These are phyloP conservation scores for Emmonsiellopsis sp. DNA, from an alignment of 2,329 filamentous ascomycete genomes.

Conservation along the genomic window DNA sequence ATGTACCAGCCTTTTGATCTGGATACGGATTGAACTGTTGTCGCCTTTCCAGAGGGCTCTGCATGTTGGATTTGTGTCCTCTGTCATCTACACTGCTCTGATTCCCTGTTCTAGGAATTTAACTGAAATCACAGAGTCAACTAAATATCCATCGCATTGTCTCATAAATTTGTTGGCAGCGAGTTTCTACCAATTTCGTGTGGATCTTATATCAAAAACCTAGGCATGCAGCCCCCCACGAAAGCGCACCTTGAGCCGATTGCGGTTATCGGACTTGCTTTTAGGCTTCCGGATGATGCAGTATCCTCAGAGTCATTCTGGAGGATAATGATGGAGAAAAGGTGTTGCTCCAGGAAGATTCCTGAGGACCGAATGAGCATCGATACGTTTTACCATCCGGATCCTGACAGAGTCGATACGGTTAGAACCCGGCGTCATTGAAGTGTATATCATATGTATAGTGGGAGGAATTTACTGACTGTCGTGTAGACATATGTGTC, in stretches of 20 bases:
- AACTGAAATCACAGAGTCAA: too few relatives aligned
- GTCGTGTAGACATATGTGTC: background rate
- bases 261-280: slow-evolving; percentile 15
- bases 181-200: too few relatives aligned
- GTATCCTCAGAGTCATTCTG: slow-evolving; percentile 13
- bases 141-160: too few relatives aligned
- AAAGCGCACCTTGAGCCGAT: slow-evolving; percentile 8
- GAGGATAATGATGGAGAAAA: slow-evolving; percentile 14
- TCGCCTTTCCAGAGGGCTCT: too few relatives aligned
- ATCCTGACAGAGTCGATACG: slow-evolving; percentile 11
- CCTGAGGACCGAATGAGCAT: slow-evolving; percentile 17
- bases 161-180: too few relatives aligned
- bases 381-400: slow-evolving; percentile 15
- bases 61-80: too few relatives aligned
- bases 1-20: too few relatives aligned
- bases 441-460: background rate
- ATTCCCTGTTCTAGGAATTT: too few relatives aligned
- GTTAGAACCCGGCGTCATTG: slow-evolving; percentile 2
- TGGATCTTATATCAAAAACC: too few relatives aligned
- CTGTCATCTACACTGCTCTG: too few relatives aligned
- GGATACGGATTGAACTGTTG: too few relatives aligned
- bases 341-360: slow-evolving; percentile 14
- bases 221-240: background rate
- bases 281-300: slow-evolving; percentile 15
- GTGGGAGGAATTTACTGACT: background rate